Conservation (phyloP, 2,329 filamentous ascomycete genomes). For the Botryosphaeria agaves region DNA sequence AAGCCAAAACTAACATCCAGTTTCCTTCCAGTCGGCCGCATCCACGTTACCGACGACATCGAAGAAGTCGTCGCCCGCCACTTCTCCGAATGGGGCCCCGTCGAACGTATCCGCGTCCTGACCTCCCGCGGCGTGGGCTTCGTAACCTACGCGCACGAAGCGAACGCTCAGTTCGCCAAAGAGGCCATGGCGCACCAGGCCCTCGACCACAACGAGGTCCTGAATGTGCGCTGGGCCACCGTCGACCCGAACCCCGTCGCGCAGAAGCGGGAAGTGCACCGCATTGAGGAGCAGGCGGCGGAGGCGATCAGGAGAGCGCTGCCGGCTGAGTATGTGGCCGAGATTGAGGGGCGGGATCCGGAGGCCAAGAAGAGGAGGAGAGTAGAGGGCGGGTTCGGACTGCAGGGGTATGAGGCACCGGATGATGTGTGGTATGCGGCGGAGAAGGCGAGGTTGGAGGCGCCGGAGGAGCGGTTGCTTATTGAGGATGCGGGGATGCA, state of each 20-base stretch:
- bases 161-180: conserved; percentile 73
- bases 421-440: conserved; percentile 87
- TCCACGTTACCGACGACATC: conserved; percentile 92
- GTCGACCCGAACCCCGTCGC: conserved; percentile 91
- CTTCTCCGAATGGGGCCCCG: conserved; percentile 90
- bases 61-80: conserved; percentile 90
- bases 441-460: conserved; percentile 48
- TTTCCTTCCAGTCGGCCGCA: conserved; percentile 79
- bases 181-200: conserved; percentile 83
- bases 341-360: conserved; percentile 82
- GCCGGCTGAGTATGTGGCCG: conserved; percentile 77
- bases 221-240: conserved; percentile 96
- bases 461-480: conserved; percentile 33
- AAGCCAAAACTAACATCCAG: no score
- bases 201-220: conserved; percentile 76
- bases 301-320: conserved; percentile 80
- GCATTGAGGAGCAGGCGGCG: conserved; percentile 89
- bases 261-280: conserved; percentile 73
- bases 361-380: conserved; percentile 72
- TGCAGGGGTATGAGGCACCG: conserved; percentile 84
- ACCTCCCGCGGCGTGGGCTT: conserved; percentile 85
- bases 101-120: conserved; percentile 74
- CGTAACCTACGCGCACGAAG: conserved; percentile 83
- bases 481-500: conserved; percentile 27
- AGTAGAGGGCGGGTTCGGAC: conserved; percentile 73